Evolutionary conservation across 208 protist species (phyloP).

Genomic region (Trypanosoma mega): DNA sequence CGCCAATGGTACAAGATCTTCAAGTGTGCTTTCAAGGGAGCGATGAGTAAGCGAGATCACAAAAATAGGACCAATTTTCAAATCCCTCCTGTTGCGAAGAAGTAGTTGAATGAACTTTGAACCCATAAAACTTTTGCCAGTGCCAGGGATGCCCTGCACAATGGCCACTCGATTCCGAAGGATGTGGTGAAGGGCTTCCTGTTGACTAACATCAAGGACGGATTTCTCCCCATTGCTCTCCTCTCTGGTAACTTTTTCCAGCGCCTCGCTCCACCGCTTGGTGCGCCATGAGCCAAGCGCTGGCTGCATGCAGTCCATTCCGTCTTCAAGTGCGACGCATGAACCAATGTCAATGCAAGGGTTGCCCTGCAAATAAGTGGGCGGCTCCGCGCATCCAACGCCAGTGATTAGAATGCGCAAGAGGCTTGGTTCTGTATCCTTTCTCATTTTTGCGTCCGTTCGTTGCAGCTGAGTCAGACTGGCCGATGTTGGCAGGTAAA

Average conservation of each 20-base stretch:
- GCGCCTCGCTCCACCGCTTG: not conserved
- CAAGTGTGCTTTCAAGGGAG: not conserved
- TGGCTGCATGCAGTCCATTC: not conserved
- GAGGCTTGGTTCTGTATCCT: not conserved
- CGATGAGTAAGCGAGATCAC: not conserved
- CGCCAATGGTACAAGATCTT: not conserved
- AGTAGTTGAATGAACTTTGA: slow-evolving; percentile 29
- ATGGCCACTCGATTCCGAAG: slow-evolving; percentile 19
- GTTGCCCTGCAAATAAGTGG: slow-evolving; percentile 4
- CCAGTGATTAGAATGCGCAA: not conserved
- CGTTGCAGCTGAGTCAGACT: not conserved
- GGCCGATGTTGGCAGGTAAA: slow-evolving; percentile 9
- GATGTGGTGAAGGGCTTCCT: slow-evolving; percentile 22
- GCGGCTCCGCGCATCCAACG: not conserved
- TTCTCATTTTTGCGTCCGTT: not conserved
- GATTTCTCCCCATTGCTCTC: not conserved
- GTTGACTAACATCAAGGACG: slow-evolving; percentile 22
- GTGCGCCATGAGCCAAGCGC: not conserved
- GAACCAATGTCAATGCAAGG: not conserved
- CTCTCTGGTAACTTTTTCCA: not conserved
- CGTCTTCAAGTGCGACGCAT: not conserved
- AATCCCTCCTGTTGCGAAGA: slow-evolving; percentile 2
- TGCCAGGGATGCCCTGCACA: slow-evolving; percentile 43
- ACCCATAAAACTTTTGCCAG: slow-evolving; percentile 47
- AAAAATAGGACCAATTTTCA: slow-evolving; percentile 29